Base-by-base conservation (phyloP, 441 rosid species). In the Corymbia calophylla region DNA sequence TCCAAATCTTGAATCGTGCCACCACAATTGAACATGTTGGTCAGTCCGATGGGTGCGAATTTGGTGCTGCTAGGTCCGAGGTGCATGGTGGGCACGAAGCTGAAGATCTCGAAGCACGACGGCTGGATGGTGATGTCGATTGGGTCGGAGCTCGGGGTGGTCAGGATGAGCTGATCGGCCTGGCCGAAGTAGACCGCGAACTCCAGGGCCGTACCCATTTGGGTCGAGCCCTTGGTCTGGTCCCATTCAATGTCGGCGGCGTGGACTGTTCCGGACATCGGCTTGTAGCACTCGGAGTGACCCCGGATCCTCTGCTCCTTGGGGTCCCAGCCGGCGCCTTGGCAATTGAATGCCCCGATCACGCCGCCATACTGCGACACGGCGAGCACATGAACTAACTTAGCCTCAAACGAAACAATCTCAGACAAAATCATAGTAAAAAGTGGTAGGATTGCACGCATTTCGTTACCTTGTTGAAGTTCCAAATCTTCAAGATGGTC, bases 301-400 rank as follows among this genome's bases (percentile, higher is more conserved):
- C 97, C 99, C 89, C 35, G 91, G 91, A 97, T 93, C 90, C 91
- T 93, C 87, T 35, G 87, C 89, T 93, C 95, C 89, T 94, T 92
- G 19, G 92, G 93, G 88, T 94, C 95, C 99, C 99, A 97, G 2
- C 98, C 99, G 35, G 96, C 96, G 90, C 99, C 98, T 95, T 97
- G 98, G 90, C 98, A 97, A 89, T 97, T 97, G 91, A 97, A 96
- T 86, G 97, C 97, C 86, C 99, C 99, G 31, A 97, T 92, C 60
- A 97, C 98, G 13, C 97, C 98, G 90, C 98, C 98, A 89, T 89
- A 94, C 98, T 97, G 91, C 85, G 27, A 13, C n/a, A 44, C 14
- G 27, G n/a, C 85, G 80, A 88, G 64, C 56, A 54, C n/a, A 60
- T 13, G 84, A 39, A 73, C 49, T 39, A 47, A 9, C 53, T 47